Base-by-base conservation (phyloP, 306 rosid species). In the Lablab purpureus region DNA sequence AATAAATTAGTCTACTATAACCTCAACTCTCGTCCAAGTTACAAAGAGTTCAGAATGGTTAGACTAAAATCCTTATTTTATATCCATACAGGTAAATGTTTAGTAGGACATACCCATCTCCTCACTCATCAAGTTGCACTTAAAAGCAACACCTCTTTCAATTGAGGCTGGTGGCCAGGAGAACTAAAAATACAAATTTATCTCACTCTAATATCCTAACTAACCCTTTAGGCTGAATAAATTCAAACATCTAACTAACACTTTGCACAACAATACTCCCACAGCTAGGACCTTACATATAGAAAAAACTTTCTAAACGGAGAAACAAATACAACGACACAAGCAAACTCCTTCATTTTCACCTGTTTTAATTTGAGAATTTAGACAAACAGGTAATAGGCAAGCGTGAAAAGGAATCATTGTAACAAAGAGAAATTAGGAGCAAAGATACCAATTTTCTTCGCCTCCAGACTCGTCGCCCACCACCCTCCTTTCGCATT, bases 391-490 rank as follows among this genome's bases (percentile, higher is more conserved):
- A 80, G 27, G 30, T 76, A 34, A 67, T n/a, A 63, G 37, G 62
- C 76, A 67, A 51, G 5, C 23, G 78, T 40, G 25, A 58, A 43
- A 9, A 21, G 41, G 23, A 62, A 76, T 18, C 59, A 0, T 10
- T 43, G 58, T 4, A 25, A 75, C 45, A 75, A 60, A 70, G 3
- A 54, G 71, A 75, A 10, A 25, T n/a, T 36, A 67, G 63, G 7
- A 58, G 0, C 49, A n/a, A 62, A 7, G 17, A 25, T 88, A 94
- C 97, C 97, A 94, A 54, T 88, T 81, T 94, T 77, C 98, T 90
- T 81, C 97, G 87, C 69, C 91, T 87, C 98, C 97, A 92, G 37
- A 94, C 81, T 75, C 85, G 85, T 70, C 97, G 87, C 52, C 92
- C 91, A 28, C 76, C 69, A 74, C 19, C 58, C 28, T 78, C 88